A percentile compares a stretch with the other conserved stretches of the same genome.
phyloP scores from a whole-genome alignment of 2,329 filamentous ascomycete genomes.

The Pseudodiploospora longispora region DNA sequence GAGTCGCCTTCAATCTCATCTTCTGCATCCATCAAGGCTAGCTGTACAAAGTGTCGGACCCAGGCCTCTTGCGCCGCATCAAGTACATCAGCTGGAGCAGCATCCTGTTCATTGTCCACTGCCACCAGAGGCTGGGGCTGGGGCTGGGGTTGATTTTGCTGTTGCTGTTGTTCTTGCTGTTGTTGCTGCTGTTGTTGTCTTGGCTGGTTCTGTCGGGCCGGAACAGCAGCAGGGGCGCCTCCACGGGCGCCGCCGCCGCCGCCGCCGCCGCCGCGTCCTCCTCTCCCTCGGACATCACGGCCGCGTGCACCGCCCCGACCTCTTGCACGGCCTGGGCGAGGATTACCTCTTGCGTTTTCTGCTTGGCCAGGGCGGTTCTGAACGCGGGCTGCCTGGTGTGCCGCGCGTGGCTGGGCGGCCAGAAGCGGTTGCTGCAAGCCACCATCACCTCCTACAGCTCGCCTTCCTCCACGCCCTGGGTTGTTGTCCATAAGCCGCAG shows the following conservation, averaged over 20 bases:
- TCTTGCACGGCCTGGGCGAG: conserved; percentile 2
- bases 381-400: conserved; percentile 4
- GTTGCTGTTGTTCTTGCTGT: not conserved
- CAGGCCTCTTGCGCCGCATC: conserved; percentile 42
- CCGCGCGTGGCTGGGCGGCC: not conserved
- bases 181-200: too few species aligned
- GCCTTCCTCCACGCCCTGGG: conserved; percentile 17
- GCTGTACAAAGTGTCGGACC: conserved; percentile 46
- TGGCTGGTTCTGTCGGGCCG: too few species aligned
- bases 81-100: conserved; percentile 22
- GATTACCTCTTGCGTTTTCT: not conserved
- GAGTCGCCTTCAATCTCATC: conserved; percentile 35
- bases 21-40: conserved; percentile 46
- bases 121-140: conserved; percentile 1
- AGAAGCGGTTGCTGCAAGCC: not conserved
- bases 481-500: conserved; percentile 41
- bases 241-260: conserved; percentile 5
- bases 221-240: not conserved
- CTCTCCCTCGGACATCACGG: conserved; percentile 12
- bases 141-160: not conserved
- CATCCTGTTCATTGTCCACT: not conserved
- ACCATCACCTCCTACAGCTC: not conserved
- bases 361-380: not conserved
- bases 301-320: conserved; percentile 4
- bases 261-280: conserved; percentile 5